These are phyloP conservation scores for Saccharum officinarum DNA, from an alignment of 176 grass and related monocot genomes.

Conservation along the genomic window DNA sequence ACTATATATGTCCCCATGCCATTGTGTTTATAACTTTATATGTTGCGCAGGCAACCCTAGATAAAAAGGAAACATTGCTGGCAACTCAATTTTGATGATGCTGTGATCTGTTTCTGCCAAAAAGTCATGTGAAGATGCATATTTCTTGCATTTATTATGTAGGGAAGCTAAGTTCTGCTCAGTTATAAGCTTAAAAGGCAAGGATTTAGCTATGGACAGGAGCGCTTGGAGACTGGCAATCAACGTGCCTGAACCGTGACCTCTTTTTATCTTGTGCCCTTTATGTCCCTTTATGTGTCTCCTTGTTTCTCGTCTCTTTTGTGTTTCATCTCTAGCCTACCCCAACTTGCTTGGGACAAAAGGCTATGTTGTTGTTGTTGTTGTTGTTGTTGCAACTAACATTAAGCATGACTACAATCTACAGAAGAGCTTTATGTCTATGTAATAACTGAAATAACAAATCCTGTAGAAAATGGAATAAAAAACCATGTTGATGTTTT, in stretches of 20 bases:
- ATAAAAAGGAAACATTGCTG: conserved; percentile 9
- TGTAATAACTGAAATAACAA: neutral
- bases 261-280: too few relatives aligned
- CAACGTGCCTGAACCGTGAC: too few relatives aligned
- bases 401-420: neutral
- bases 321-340: too few relatives aligned
- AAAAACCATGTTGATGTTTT: neutral
- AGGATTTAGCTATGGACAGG: too few relatives aligned
- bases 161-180: neutral
- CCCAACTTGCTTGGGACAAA: too few relatives aligned
- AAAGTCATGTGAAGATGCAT: neutral
- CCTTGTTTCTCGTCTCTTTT: too few relatives aligned
- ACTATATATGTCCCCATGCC: neutral
- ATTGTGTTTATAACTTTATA: neutral
- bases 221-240: too few relatives aligned
- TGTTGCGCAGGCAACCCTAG: neutral
- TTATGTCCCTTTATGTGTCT: too few relatives aligned
- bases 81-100: conserved; percentile 7
- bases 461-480: neutral
- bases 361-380: too few relatives aligned
- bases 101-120: neutral
- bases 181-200: neutral
- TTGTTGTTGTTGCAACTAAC: too few relatives aligned
- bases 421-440: neutral
- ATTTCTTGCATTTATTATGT: neutral